Percentiles rank a stretch among this genome's conserved stretches.
These are phyloP conservation scores for Saccharomyces hybrid DNA, from an alignment of 1,139 yeast genomes.

Conservation along the genomic window DNA sequence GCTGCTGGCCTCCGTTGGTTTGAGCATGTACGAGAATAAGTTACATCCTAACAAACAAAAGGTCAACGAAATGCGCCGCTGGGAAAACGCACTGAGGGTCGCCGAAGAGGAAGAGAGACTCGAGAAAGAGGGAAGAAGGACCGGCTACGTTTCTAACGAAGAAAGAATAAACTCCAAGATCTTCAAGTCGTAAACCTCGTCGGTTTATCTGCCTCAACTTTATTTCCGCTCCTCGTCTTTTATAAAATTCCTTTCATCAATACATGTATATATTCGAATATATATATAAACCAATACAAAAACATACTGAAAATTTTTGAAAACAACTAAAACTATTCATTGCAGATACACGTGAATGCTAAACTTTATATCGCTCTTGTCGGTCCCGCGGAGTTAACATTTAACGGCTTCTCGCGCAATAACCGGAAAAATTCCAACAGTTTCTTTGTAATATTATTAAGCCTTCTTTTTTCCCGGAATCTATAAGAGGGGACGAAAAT, in stretches of 20 bases:
- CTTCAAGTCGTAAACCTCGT: conserved; percentile 17
- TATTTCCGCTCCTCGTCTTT: background rate
- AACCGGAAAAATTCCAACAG: background rate
- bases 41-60: conserved; percentile 36
- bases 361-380: conserved; percentile 1
- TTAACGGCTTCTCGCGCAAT: background rate
- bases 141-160: conserved; percentile 23
- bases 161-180: conserved; percentile 31
- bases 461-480: conserved; percentile 1
- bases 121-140: conserved; percentile 10
- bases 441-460: background rate
- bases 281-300: background rate
- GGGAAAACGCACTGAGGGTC: conserved; percentile 38
- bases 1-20: conserved; percentile 54
- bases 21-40: conserved; percentile 57
- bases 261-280: background rate
- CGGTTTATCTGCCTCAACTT: background rate
- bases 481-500: background rate
- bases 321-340: background rate
- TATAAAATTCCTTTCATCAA: background rate
- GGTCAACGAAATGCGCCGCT: conserved; percentile 33
- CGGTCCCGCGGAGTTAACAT: background rate
- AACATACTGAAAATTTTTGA: background rate
- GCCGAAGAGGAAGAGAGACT: conserved; percentile 34
- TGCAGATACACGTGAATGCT: conserved; percentile 2